These are phyloP conservation scores for Magnolia changhungtana DNA, from an alignment of 164 flowering plant species.

Conservation along the genomic window DNA sequence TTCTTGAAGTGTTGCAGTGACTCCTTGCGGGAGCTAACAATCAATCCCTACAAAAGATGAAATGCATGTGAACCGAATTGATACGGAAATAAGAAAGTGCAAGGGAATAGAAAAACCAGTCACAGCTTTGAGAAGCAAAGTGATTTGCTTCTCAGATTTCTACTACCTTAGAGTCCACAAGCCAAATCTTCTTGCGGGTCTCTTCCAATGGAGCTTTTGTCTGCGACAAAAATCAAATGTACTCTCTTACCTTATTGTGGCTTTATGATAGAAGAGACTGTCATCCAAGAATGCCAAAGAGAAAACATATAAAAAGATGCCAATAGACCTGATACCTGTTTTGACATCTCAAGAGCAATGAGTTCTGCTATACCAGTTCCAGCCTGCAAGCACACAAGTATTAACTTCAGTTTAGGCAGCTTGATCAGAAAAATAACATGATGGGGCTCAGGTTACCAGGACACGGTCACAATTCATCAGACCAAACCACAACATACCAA, in stretches of 20 bases:
- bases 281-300: not conserved
- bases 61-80: not conserved
- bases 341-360: conserved; percentile 82
- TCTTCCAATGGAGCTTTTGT: conserved; percentile 73
- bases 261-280: not conserved
- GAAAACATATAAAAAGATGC: not conserved
- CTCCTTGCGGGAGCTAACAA: conserved; percentile 72
- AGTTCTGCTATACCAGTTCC: conserved; percentile 96
- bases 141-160: conserved; percentile 3
- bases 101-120: not conserved
- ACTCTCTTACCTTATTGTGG: not conserved
- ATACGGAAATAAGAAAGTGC: not conserved
- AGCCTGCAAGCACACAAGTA: conserved; percentile 49
- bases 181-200: conserved; percentile 85
- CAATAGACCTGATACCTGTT: conserved; percentile 40
- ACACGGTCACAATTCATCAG: not conserved
- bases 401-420: not conserved
- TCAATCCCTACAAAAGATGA: conserved; percentile 61
- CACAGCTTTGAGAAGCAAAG: not conserved
- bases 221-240: conserved; percentile 31
- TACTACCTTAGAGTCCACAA: conserved; percentile 87
- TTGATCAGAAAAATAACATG: not conserved
- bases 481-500: not conserved
- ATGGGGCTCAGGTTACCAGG: not conserved
- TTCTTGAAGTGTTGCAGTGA: conserved; percentile 92